These are phyloP conservation scores for Bryoerythrophyllum caledonicum DNA, from an alignment of 225 moss, liverwort and hornwort genomes.

Conservation along the genomic window DNA sequence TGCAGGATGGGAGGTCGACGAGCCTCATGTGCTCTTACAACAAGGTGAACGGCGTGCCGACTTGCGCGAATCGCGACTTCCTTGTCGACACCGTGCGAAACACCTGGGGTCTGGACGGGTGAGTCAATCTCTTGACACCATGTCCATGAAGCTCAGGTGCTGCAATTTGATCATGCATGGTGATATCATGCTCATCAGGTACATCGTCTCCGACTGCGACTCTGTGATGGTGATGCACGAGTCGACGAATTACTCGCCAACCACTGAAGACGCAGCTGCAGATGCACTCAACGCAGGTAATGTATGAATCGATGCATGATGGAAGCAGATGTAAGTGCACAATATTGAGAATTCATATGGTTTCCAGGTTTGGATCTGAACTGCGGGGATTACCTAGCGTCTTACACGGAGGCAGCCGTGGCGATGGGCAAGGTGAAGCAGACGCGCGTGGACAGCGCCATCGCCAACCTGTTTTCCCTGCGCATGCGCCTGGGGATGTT, in stretches of 20 bases:
- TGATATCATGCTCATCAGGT: slow-evolving; percentile 32
- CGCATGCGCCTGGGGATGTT: slow-evolving; percentile 89
- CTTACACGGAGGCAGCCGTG: slow-evolving; percentile 59
- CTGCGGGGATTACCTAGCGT: slow-evolving; percentile 72
- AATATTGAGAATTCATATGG: background rate
- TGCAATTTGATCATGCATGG: too few species aligned
- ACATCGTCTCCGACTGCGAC: slow-evolving; percentile 95
- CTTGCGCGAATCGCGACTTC: slow-evolving; percentile 73
- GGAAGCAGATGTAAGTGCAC: too few species aligned
- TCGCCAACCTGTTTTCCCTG: slow-evolving; percentile 57
- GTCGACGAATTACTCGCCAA: slow-evolving; percentile 62
- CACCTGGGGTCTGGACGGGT: slow-evolving; percentile 78
- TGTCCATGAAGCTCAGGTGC: too few species aligned
- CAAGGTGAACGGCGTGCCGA: slow-evolving; percentile 80
- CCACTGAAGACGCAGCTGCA: slow-evolving; percentile 80
- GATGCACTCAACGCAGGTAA: slow-evolving; percentile 76
- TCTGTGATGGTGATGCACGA: slow-evolving; percentile 86
- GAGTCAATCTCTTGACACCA: too few species aligned
- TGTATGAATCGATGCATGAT: background rate
- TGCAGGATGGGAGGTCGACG: slow-evolving; percentile 75
- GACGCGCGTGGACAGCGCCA: slow-evolving; percentile 53
- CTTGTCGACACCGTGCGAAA: slow-evolving; percentile 64
- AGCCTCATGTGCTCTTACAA: slow-evolving; percentile 94
- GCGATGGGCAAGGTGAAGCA: slow-evolving; percentile 57
- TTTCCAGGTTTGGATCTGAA: slow-evolving; percentile 59